Evolutionary conservation across 1,284 basidiomycete genomes (phyloP).

Genomic region (Ganoderma sinense): DNA sequence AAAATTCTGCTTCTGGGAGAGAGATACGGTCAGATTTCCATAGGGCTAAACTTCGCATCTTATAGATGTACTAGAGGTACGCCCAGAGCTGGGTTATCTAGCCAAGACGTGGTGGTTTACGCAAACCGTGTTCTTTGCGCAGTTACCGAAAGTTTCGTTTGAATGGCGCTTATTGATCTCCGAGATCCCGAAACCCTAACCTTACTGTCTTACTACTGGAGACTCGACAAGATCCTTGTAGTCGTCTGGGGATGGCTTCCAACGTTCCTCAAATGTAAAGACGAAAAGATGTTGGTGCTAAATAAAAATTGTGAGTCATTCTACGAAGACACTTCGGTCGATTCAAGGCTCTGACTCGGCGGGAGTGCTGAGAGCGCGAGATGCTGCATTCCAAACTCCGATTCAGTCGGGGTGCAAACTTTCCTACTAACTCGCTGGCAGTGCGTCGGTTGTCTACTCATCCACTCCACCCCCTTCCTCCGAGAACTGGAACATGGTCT

Average conservation of each 20-base stretch:
- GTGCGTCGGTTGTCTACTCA: no score
- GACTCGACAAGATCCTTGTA: no score
- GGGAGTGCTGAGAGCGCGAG: no score
- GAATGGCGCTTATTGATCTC: background rate
- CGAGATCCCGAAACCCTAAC: slow-evolving; percentile 9
- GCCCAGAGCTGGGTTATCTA: background rate
- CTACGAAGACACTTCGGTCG: no score
- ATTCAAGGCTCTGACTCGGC: no score
- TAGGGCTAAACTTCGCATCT: slow-evolving; percentile 17
- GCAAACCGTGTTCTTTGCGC: background rate
- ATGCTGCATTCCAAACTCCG: background rate
- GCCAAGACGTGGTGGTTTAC: background rate
- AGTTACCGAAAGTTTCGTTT: background rate
- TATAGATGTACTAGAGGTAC: background rate
- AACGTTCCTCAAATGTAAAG: no score
- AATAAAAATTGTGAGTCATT: no score
- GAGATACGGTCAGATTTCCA: slow-evolving; percentile 3
- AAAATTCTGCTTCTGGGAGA: slow-evolving; percentile 15
- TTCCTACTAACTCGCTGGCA: no score
- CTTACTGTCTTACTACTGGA: background rate
- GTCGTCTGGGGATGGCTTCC: no score
- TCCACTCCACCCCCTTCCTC: background rate
- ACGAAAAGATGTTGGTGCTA: no score
- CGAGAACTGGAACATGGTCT: background rate
- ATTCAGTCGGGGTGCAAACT: background rate